phyloP scores from a whole-genome alignment of 192 early-diverging fungal species.

The Entomortierella lignicola region DNA sequence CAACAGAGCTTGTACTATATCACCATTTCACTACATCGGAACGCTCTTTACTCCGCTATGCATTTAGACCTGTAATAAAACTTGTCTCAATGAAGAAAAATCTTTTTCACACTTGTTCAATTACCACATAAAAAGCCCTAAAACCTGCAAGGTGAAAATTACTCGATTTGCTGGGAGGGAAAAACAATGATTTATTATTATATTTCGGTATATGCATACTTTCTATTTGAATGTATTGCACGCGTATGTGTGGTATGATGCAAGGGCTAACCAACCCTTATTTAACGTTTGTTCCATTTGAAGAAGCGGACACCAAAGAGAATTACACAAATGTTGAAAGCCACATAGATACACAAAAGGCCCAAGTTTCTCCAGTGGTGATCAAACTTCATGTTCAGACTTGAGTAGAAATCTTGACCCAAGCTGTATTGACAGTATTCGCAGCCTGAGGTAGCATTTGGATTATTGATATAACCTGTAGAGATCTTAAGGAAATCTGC shows the following conservation, averaged over 20 bases:
- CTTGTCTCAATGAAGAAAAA: no score
- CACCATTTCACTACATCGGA: not conserved
- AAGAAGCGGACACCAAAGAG: conserved; percentile 55
- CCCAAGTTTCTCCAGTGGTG: conserved; percentile 80
- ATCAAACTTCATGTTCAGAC: conserved; percentile 58
- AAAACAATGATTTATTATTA: no score
- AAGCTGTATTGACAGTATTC: conserved; percentile 70
- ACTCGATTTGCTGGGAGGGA: no score
- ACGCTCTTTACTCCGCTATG: not conserved
- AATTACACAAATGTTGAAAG: conserved; percentile 64
- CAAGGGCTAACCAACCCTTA: no score
- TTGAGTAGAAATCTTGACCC: conserved; percentile 69
- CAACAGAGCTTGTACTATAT: not conserved
- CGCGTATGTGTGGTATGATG: not conserved
- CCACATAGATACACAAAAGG: conserved; percentile 69
- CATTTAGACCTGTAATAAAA: not conserved
- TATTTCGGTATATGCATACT: no score
- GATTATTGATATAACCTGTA: conserved; percentile 71
- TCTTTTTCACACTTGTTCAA: no score
- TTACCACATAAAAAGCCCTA: no score
- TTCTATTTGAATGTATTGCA: not conserved
- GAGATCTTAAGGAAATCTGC: conserved; percentile 61
- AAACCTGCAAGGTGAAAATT: no score
- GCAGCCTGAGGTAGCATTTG: conserved; percentile 62
- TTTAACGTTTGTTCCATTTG: conserved; percentile 48